Evolutionary conservation across 768 basidiomycete genomes (phyloP), one percentile per base, ranked within the genome.

Genomic region (Paxillus rubicundulus): DNA sequence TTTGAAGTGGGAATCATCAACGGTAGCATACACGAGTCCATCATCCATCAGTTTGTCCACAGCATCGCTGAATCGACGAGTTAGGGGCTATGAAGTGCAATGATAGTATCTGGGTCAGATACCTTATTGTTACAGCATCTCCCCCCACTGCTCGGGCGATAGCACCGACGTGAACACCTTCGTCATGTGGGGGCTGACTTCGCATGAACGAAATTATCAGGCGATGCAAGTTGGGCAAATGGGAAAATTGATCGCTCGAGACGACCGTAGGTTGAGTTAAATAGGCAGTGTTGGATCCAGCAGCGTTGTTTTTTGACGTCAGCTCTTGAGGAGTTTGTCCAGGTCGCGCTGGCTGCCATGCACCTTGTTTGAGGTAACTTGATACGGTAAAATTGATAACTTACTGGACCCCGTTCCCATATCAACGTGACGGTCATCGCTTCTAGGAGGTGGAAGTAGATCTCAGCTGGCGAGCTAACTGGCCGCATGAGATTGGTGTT

Each of bases 401-500:
- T 61, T 65, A 88, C 86, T 44, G 81, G 74, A 36, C 90, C 90
- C 30, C 82, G 77, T 61, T 88, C 82, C 53, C 85, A 70, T 44
- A 77, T 78, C 55, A 92, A 69, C 48, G 79, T 84, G 12, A 87
- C 82, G 20, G 79, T 78, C 58, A 94, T 82, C 12, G 81, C 77
- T 60, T 98, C 92, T 48, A 90, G 65, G 36, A 85, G 70, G 67
- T 98, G 94, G 69, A 88, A 94, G 65, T 84, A 86, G 20, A 89
- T 70, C 68, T 98, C 95, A 64, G 88, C 82, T 9, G 76, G 71
- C 59, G 94, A 88, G 27, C 74, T 79, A 40, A 87, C 72, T 7
- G 77, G 74, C 21, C 89, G 82, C 57, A 98, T 82, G 55, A 86
- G 80, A 21, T 78, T 82, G 7, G 88, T 85, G 50, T 89, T 89